Base-by-base conservation (phyloP, 768 basidiomycete species). In the Gloeostereum incarnatum region DNA sequence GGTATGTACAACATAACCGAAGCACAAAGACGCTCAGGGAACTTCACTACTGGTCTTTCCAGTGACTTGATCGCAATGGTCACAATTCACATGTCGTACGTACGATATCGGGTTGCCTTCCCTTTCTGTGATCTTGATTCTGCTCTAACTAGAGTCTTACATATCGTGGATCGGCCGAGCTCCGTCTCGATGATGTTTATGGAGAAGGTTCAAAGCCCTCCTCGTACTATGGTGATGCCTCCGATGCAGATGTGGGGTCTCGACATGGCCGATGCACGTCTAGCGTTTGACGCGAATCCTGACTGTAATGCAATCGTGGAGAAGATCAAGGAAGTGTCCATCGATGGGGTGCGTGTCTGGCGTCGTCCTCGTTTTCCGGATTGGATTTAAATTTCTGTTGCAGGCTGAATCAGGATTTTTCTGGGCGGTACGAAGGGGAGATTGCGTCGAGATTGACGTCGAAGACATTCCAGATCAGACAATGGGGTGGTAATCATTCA, bases 371-470 rank as follows among this genome's bases (percentile, higher is more conserved):
- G 6, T 3, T 25, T 9, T 6, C 6, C 8, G 2, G 22, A 13
- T 14, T 4, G 5, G 18, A 7, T 19, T 18, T 18, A 36, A 7
- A 41, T 16, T 16, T 24, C 17, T 1, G 7, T 19, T 16, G 8
- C 16, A 44, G 45, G 23, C 24, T 6, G 42, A 46, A 25, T 36
- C 36, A 9, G 37, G 30, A 1, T 46, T 34, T 18, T 44, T 44
- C 30, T 44, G 45, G 45, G 45, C 45, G 4, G 31, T 17, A 33
- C 35, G 43, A 3, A 25, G 36, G 25, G 43, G 45, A 2, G 45
- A 46, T n/a, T 44, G 43, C 31, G 17, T 46, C 11, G 43, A 46
- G 19, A 21, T 46, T 18, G 45, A 46, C 35, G 16, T 46, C 10
- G 35, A 11, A 31, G 43, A 46, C 31, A 24, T 46, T 16, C 45